Percentiles rank a stretch among this genome's conserved stretches.
Conservation (phyloP, 1,284 basidiomycete genomes). For the Peniophora sp. region DNA sequence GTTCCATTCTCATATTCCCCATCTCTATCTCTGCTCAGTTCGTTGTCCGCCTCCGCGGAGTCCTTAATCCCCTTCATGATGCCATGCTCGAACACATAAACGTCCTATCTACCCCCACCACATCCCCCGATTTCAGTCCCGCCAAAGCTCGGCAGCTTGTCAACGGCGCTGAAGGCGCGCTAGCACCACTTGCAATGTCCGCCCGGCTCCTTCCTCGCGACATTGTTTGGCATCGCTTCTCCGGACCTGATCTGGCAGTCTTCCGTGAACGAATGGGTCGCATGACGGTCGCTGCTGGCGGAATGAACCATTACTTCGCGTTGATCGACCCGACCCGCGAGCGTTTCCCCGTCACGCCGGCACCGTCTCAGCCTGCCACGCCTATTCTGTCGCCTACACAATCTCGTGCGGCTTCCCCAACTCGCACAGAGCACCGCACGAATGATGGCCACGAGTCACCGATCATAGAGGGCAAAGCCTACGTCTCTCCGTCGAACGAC, state of each 20-base stretch:
- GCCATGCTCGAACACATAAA: slow-evolving; percentile 41
- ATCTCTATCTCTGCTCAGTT: slow-evolving; percentile 59
- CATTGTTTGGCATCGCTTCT: slow-evolving; percentile 55
- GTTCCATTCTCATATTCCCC: slow-evolving; percentile 57
- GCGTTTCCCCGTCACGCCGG: slow-evolving; percentile 47
- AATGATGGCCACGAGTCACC: too few species aligned
- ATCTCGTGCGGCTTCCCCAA: slow-evolving; percentile 17
- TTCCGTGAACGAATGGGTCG: slow-evolving; percentile 46
- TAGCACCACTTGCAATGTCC: slow-evolving; percentile 47
- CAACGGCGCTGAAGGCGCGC: slow-evolving; percentile 42
- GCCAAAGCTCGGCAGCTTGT: slow-evolving; percentile 27
- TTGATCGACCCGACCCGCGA: slow-evolving; percentile 55
- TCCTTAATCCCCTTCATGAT: slow-evolving; percentile 43
- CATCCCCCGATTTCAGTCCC: slow-evolving; percentile 38
- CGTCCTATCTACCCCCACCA: slow-evolving; percentile 37
- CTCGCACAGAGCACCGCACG: background rate
- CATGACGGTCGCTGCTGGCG: slow-evolving; percentile 53
- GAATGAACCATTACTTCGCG: slow-evolving; percentile 57
- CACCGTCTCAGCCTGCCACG: slow-evolving; percentile 31
- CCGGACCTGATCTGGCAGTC: slow-evolving; percentile 48
- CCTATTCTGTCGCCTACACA: slow-evolving; percentile 17
- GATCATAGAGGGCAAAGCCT: too few species aligned
- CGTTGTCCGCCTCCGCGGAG: slow-evolving; percentile 40
- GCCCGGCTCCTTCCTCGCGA: slow-evolving; percentile 55
- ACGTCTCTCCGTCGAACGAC: too few species aligned